phyloP scores from a whole-genome alignment of 768 basidiomycete genomes.

The Pleurotus giganteus region DNA sequence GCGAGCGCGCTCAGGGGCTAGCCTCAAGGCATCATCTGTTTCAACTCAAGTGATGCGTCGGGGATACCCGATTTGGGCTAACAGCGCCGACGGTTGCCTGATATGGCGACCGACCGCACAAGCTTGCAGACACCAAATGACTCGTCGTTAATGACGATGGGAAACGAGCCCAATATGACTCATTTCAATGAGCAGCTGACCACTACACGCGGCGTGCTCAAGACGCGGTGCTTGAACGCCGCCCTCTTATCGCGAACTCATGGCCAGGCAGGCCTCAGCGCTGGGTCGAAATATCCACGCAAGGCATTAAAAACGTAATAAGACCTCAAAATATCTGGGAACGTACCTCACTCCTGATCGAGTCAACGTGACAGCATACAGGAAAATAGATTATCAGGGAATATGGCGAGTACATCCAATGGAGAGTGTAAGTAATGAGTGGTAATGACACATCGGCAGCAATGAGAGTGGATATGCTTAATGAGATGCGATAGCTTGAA shows the following conservation, averaged over 20 bases:
- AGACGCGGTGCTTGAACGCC: not conserved
- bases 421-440: not conserved
- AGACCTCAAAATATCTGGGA: too few relatives aligned
- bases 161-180: not conserved
- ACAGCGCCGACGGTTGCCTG: not conserved
- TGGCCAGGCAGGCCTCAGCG: too few relatives aligned
- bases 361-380: too few relatives aligned
- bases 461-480: not conserved
- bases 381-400: not conserved
- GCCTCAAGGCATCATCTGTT: not conserved
- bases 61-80: not conserved
- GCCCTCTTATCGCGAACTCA: too few relatives aligned
- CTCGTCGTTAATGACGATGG: not conserved
- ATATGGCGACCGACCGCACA: not conserved
- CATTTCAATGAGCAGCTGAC: not conserved
- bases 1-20: not conserved
- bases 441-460: not conserved
- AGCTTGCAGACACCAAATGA: not conserved
- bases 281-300: too few relatives aligned
- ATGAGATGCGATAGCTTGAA: slow-evolving; percentile 3
- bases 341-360: too few relatives aligned
- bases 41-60: not conserved
- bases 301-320: not conserved
- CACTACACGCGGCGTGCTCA: not conserved
- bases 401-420: not conserved